Evolutionary conservation across 805 yeast genomes (phyloP), one percentile per base, ranked within the genome.

Genomic region (Cephaloascus albidus): DNA sequence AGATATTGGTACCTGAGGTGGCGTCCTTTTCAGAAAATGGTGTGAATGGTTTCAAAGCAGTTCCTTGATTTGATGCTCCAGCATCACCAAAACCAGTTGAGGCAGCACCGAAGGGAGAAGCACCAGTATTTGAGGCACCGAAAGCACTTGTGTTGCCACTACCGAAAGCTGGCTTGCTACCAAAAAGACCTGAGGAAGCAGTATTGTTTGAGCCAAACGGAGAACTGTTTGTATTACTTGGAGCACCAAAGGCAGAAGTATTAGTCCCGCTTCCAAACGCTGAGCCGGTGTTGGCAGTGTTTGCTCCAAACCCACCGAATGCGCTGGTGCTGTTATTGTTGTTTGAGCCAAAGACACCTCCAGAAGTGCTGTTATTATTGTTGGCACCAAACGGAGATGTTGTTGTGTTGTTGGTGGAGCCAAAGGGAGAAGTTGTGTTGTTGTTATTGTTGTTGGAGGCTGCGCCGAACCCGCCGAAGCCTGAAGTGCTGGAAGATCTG

Each of bases 1-100:
- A 89, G 37, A 69, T 61, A 39, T 49, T 58, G 40, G 77, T 79
- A 17, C 68, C 64, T 2, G 55, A 44, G 10, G 78, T 65, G 8
- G 63, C 45, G 52, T 89, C 97, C 51, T 82, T 84, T 56, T 90
- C 97, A 28, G 70, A 67, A 46, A 60, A 70, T 6, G 88, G 72
- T 38, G 76, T 68, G 55, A 79, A 89, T 1, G 95, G 90, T 48
- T 72, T 77, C 6, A 70, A 60, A 0, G 81, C 74, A 3, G 96
- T 81, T 27, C 96, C 95, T 45, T 77, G 72, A 60, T 73, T 65
- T 15, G 63, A 45, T 39, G 52, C 65, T 26, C 44, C 41, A 4
- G 52, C 47, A 3, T 52, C 52, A 1, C 68, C 63, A 43, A 57
- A 60, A 33, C 60, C 54, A 8, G 58, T 43, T 4, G 44, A 38